phyloP scores from a whole-genome alignment of 164 flowering plant genomes.

The Chimonanthus praecox region DNA sequence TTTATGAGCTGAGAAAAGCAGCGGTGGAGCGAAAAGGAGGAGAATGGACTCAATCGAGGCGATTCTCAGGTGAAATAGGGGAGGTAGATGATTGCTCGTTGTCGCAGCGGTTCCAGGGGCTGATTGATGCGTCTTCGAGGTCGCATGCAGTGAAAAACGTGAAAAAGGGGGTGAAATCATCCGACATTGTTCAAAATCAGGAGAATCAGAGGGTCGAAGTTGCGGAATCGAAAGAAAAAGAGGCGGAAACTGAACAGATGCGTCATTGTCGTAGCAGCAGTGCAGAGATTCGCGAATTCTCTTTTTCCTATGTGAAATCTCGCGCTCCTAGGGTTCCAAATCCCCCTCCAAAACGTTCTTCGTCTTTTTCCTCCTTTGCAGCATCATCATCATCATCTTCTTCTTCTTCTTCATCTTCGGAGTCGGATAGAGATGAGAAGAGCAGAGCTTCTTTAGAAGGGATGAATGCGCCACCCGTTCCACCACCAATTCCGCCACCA shows the following conservation, averaged over 20 bases:
- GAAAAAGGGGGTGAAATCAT: slow-evolving; percentile 24
- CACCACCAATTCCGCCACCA: slow-evolving; percentile 17
- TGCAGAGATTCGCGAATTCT: slow-evolving; percentile 21
- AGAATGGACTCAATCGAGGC: neutral
- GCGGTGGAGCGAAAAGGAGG: slow-evolving; percentile 8
- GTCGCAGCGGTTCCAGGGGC: slow-evolving; percentile 56
- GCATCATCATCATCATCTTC: slow-evolving; percentile 1
- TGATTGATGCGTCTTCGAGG: slow-evolving; percentile 34
- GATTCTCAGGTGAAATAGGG: slow-evolving; percentile 2
- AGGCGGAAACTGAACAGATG: slow-evolving; percentile 22
- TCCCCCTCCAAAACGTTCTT: slow-evolving; percentile 55
- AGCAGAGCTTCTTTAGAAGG: slow-evolving; percentile 1
- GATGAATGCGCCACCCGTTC: neutral
- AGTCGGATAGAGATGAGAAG: neutral
- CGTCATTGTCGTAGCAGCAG: slow-evolving; percentile 26
- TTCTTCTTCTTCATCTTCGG: slow-evolving; percentile 1
- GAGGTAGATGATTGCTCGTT: slow-evolving; percentile 36
- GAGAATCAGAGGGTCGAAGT: slow-evolving; percentile 22
- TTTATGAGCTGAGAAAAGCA: slow-evolving; percentile 28
- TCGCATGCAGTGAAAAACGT: slow-evolving; percentile 38
- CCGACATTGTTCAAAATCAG: slow-evolving; percentile 13
- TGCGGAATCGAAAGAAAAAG: slow-evolving; percentile 31
- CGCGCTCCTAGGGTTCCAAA: slow-evolving; percentile 60
- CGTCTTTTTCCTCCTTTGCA: slow-evolving; percentile 14
- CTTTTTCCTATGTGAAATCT: slow-evolving; percentile 23